phyloP scores from a whole-genome alignment of 805 yeast species.

The Candida nemodendra region DNA sequence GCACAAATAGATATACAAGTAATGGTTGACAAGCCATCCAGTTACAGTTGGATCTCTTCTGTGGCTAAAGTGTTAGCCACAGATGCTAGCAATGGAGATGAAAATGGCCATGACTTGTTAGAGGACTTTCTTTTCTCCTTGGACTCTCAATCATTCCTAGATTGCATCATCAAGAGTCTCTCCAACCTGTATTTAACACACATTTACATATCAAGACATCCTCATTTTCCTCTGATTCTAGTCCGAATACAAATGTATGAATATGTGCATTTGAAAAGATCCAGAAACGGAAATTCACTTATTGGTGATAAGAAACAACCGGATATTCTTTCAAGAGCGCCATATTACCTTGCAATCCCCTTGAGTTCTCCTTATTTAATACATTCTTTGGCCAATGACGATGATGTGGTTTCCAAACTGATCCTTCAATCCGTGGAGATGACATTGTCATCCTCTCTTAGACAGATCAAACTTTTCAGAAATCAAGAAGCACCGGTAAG shows the following conservation, averaged over 20 bases:
- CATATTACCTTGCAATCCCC: conserved; percentile 68
- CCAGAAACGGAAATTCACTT: conserved; percentile 3
- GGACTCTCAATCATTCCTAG: conserved; percentile 52
- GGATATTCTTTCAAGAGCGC: conserved; percentile 52
- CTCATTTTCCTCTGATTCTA: conserved; percentile 56
- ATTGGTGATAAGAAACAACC: conserved; percentile 25
- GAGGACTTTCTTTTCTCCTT: conserved; percentile 36
- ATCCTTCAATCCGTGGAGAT: conserved; percentile 61
- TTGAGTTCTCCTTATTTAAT: conserved; percentile 63
- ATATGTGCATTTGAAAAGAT: conserved; percentile 24
- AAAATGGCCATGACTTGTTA: conserved; percentile 20
- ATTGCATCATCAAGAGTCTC: conserved; percentile 46
- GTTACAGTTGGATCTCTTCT: conserved; percentile 48
- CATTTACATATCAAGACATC: conserved; percentile 65
- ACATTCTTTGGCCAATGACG: conserved; percentile 44
- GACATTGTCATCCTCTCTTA: conserved; percentile 45
- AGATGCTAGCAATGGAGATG: conserved; percentile 13
- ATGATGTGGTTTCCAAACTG: conserved; percentile 47
- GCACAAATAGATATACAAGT: conserved; percentile 70
- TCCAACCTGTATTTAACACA: conserved; percentile 57
- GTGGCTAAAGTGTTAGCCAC: conserved; percentile 40
- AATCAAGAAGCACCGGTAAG: conserved; percentile 37
- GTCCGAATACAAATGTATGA: conserved; percentile 72
- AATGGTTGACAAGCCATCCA: conserved; percentile 56
- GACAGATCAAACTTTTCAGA: conserved; percentile 40